Conservation (phyloP, 2,329 filamentous ascomycete genomes). For the Oidium heveae region DNA sequence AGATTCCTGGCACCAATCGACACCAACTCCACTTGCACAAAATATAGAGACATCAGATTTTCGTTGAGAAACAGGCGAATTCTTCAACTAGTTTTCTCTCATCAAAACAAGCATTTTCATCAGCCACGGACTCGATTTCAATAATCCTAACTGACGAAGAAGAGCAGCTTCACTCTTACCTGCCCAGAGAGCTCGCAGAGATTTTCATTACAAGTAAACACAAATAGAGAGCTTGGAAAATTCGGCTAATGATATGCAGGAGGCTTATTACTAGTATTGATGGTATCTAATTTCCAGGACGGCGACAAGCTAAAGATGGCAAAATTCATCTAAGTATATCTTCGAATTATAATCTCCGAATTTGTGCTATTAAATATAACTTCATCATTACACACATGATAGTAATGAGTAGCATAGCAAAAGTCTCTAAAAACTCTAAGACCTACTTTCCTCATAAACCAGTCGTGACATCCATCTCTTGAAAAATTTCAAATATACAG, state of each 20-base stretch:
- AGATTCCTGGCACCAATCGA: no score
- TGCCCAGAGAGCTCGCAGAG: not conserved
- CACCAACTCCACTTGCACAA: no score
- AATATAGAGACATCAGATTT: no score
- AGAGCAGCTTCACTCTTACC: not conserved
- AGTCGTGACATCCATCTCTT: not conserved
- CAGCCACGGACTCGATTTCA: not conserved
- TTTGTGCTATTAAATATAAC: not conserved
- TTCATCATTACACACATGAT: not conserved
- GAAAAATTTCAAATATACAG: not conserved
- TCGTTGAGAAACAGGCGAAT: no score
- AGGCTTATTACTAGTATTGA: not conserved
- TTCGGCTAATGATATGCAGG: not conserved
- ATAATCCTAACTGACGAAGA: not conserved
- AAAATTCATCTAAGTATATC: not conserved
- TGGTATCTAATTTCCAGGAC: not conserved
- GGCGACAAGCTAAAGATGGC: not conserved
- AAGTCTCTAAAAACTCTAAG: not conserved
- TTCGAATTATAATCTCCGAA: not conserved
- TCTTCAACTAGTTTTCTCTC: not conserved
- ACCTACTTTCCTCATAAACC: not conserved
- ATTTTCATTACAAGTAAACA: not conserved
- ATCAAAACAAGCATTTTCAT: not conserved
- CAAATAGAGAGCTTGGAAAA: not conserved
- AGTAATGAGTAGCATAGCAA: not conserved